These are phyloP conservation scores for Eimeria maxima DNA, from an alignment of 169 alveolate genomes.

Conservation along the genomic window DNA sequence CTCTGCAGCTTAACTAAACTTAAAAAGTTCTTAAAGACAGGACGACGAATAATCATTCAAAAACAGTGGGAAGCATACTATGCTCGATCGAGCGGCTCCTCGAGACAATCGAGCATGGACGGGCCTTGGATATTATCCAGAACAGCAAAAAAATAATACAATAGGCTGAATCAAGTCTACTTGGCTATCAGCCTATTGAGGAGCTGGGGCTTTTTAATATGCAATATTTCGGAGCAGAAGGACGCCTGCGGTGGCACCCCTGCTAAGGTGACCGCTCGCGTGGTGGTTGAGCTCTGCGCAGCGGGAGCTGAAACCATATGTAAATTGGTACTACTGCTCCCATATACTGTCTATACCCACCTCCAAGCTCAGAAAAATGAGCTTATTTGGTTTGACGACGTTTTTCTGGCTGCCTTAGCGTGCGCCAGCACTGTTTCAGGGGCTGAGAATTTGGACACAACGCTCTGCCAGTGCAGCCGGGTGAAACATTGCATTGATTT, in stretches of 20 bases:
- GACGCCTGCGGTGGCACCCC: slow-evolving; percentile 5
- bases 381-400: not conserved
- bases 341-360: not conserved
- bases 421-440: slow-evolving; percentile 9
- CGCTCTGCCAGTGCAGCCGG: not conserved
- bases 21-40: not conserved
- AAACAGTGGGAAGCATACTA: not conserved
- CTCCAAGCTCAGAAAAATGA: not conserved
- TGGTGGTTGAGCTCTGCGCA: slow-evolving; percentile 9
- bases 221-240: slow-evolving; percentile 10
- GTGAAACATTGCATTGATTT: not conserved
- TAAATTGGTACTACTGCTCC: not conserved
- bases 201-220: not conserved
- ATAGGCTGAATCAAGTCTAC: not conserved
- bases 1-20: not conserved
- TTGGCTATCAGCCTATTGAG: not conserved
- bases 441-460: slow-evolving; percentile 9
- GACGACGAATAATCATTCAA: not conserved
- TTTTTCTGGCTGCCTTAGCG: not conserved
- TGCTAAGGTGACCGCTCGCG: slow-evolving; percentile 45
- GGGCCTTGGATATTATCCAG: not conserved
- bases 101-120: slow-evolving; percentile 35
- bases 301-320: slow-evolving; percentile 13
- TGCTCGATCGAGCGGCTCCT: slow-evolving; percentile 8
- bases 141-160: too few species aligned